Evolutionary conservation across 1,284 basidiomycete genomes (phyloP).

Genomic region (Malassezia psittaci): DNA sequence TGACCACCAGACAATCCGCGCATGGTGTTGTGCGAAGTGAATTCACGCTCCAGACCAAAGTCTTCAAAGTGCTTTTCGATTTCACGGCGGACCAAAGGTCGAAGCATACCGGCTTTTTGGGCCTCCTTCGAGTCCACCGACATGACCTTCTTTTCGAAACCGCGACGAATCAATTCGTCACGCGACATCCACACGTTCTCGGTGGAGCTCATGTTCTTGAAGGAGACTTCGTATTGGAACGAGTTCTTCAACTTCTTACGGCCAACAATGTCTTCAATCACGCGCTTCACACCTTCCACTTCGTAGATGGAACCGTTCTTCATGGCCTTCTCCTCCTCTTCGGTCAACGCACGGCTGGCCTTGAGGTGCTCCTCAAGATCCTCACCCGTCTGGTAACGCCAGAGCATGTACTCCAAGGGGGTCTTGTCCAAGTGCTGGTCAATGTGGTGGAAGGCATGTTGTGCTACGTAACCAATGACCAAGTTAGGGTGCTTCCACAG

Average conservation of each 20-base stretch:
- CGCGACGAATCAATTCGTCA: conserved; percentile 43
- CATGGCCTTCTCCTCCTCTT: conserved; percentile 38
- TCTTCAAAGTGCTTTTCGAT: conserved; percentile 48
- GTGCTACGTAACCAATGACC: conserved; percentile 48
- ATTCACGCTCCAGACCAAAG: conserved; percentile 47
- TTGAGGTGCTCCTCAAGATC: conserved; percentile 48
- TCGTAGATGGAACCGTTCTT: conserved; percentile 46
- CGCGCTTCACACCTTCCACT: conserved; percentile 46
- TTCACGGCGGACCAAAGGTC: conserved; percentile 46
- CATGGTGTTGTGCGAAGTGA: conserved; percentile 49
- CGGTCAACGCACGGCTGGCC: conserved; percentile 31
- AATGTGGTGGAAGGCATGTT: conserved; percentile 49
- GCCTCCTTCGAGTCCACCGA: conserved; percentile 43
- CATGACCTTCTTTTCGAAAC: conserved; percentile 45
- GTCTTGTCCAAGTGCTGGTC: conserved; percentile 49
- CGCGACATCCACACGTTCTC: conserved; percentile 46
- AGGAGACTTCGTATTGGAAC: conserved; percentile 48
- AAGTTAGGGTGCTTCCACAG: conserved; percentile 48
- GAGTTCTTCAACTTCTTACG: conserved; percentile 49
- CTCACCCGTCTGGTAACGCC: conserved; percentile 49
- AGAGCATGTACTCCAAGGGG: conserved; percentile 48
- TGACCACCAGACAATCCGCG: conserved; percentile 48
- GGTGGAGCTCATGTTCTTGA: conserved; percentile 47
- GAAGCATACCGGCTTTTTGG: conserved; percentile 43
- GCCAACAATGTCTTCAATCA: conserved; percentile 45